Conservation (phyloP, 2,329 filamentous ascomycete species). For the Ceratocystis cubensis region DNA sequence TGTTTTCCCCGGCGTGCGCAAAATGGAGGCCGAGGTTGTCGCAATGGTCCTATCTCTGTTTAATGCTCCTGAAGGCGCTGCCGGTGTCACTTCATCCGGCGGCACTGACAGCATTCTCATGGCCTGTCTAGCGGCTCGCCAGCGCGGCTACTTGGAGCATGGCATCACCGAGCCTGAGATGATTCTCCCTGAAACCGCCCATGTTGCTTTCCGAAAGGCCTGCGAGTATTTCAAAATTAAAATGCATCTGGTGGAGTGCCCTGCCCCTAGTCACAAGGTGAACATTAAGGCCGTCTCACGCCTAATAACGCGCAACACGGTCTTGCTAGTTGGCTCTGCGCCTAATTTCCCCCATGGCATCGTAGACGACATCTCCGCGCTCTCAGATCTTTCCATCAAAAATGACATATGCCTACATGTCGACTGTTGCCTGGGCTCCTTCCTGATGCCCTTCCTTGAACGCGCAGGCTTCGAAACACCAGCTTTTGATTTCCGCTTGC, state of each 20-base stretch:
- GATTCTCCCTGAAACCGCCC: conserved; percentile 89
- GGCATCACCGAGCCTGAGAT: conserved; percentile 90
- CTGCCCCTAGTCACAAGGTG: conserved; percentile 74
- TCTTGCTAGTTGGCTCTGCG: conserved; percentile 84
- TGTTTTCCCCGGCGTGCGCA: conserved; percentile 92
- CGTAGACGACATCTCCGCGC: conserved; percentile 79
- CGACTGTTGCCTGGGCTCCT: conserved; percentile 93
- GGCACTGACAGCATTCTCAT: conserved; percentile 95
- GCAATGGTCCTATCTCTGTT: conserved; percentile 88
- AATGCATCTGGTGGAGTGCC: conserved; percentile 75
- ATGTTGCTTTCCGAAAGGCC: conserved; percentile 94
- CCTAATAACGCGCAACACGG: conserved; percentile 85
- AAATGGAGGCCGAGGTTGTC: conserved; percentile 98
- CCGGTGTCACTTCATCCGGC: conserved; percentile 80
- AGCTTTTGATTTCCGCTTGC: conserved; percentile 85
- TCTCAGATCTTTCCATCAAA: conserved; percentile 70
- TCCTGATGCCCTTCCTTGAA: conserved; percentile 82
- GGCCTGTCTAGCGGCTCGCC: conserved; percentile 79
- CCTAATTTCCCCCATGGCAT: conserved; percentile 98
- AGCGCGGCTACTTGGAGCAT: conserved; percentile 76
- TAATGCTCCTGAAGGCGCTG: conserved; percentile 72
- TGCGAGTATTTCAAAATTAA: conserved; percentile 95
- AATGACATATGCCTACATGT: conserved; percentile 82
- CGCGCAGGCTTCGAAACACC: conserved; percentile 85
- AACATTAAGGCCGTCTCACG: conserved; percentile 64